Evolutionary conservation across 2,329 filamentous ascomycete genomes (phyloP).

Genomic region (Penicillium capsulatum): DNA sequence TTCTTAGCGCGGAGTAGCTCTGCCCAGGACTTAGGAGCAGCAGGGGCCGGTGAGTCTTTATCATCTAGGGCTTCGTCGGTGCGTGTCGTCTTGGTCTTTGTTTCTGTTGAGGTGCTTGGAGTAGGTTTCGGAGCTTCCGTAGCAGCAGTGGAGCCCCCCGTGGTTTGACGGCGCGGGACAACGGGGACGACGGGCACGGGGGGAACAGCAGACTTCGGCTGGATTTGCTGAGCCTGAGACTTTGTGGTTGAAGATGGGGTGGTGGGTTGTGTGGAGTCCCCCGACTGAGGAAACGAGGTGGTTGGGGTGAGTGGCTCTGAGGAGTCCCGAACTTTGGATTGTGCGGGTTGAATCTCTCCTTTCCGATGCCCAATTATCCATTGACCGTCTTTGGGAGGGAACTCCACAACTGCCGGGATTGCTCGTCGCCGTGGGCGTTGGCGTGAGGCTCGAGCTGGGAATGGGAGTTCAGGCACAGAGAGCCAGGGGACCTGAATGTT

Average conservation of each 20-base stretch:
- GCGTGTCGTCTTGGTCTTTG: constrained; percentile 3
- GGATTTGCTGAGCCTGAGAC: constrained; percentile 29
- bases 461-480: constrained; percentile 52
- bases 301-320: constrained; percentile 55
- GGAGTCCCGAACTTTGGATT: constrained; percentile 21
- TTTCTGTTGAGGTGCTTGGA: constrained; percentile 7
- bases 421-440: constrained; percentile 43
- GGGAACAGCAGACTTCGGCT: constrained; percentile 38
- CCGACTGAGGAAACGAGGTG: constrained; percentile 55
- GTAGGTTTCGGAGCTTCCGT: constrained; percentile 36
- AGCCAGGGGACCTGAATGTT: constrained; percentile 54
- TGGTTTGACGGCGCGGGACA: constrained; percentile 37
- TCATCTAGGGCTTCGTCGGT: constrained; percentile 29
- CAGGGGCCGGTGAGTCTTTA: constrained; percentile 37
- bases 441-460: constrained; percentile 50
- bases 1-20: constrained; percentile 59
- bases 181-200: constrained; percentile 42
- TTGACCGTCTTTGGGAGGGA: constrained; percentile 47
- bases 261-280: constrained; percentile 52
- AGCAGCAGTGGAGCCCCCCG: constrained; percentile 31
- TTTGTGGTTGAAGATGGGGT: constrained; percentile 52
- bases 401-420: constrained; percentile 43
- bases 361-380: constrained; percentile 20
- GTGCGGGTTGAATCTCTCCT: constrained; percentile 10
- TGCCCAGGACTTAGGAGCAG: constrained; percentile 63